phyloP scores from a whole-genome alignment of 75 land plant species.

The Cunninghamia lanceolata region DNA sequence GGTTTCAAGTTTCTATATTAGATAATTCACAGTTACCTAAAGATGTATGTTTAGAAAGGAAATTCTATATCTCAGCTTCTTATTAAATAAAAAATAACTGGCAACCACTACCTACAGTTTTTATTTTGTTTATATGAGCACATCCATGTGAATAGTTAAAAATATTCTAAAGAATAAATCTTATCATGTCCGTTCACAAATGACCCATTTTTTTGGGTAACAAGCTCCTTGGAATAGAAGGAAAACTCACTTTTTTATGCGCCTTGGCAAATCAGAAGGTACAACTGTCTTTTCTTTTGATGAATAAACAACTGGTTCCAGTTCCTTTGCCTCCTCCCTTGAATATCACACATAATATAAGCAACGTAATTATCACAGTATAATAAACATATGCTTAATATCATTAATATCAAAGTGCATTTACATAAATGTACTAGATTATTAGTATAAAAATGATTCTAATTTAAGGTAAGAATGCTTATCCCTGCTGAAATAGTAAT shows the following conservation, averaged over 20 bases:
- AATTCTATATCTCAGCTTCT: not conserved
- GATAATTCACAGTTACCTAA: no score
- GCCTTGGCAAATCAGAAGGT: not conserved
- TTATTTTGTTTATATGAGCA: not conserved
- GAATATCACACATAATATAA: not conserved
- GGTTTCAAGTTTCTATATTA: not conserved
- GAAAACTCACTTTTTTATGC: not conserved
- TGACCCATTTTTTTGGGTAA: not conserved
- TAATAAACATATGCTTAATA: not conserved
- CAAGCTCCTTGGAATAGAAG: not conserved
- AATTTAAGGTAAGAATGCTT: not conserved
- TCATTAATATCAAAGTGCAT: not conserved
- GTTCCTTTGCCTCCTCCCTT: constrained; percentile 3
- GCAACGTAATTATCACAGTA: not conserved
- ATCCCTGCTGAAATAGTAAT: not conserved
- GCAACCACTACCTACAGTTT: not conserved
- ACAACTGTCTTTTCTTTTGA: not conserved
- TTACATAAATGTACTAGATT: not conserved
- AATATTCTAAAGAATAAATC: no score
- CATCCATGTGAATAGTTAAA: no score
- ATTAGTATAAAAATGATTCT: not conserved
- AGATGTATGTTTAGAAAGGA: no score
- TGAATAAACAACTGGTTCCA: not conserved
- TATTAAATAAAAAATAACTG: not conserved
- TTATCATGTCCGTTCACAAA: not conserved